Percentiles rank a stretch among this genome's conserved stretches.
Evolutionary conservation across 768 basidiomycete genomes (phyloP).

Genomic region (Albatrellus ellisii): DNA sequence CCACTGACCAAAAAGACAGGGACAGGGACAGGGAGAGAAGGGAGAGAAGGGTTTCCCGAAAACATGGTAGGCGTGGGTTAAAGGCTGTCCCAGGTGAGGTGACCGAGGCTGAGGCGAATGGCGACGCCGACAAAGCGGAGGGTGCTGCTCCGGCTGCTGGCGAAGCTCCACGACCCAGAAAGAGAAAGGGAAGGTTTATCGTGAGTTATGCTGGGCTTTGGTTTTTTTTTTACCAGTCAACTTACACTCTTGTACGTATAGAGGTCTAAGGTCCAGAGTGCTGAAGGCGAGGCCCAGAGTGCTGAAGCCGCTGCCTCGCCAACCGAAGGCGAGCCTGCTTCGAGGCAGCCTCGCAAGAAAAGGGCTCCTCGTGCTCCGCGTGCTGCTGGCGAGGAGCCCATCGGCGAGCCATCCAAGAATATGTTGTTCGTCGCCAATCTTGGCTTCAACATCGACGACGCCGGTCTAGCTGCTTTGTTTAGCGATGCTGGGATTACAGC

Average conservation of each 20-base stretch:
- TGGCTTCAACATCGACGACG: constrained; percentile 87
- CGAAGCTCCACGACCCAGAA: constrained; percentile 56
- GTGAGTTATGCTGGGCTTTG: constrained; percentile 22
- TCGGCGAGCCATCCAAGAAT: constrained; percentile 78
- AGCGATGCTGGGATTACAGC: constrained; percentile 76
- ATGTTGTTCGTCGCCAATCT: constrained; percentile 97
- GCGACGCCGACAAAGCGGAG: constrained; percentile 45
- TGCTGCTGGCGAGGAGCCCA: constrained; percentile 70
- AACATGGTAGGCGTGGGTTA: constrained; percentile 73
- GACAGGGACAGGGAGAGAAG: constrained; percentile 71
- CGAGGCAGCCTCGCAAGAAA: constrained; percentile 39
- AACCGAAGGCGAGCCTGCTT: constrained; percentile 23
- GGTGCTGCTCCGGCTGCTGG: constrained; percentile 37
- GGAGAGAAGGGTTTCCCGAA: constrained; percentile 45
- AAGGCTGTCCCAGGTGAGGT: constrained; percentile 84
- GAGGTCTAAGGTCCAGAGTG: constrained; percentile 32
- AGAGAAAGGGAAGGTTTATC: constrained; percentile 63
- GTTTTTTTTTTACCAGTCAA: constrained; percentile 15
- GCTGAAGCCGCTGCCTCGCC: constrained; percentile 25
- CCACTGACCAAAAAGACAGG: constrained; percentile 75
- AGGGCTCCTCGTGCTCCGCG: constrained; percentile 47
- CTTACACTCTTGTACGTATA: constrained; percentile 32
- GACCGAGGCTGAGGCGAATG: constrained; percentile 81
- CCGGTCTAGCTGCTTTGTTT: constrained; percentile 68
- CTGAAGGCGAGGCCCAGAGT: constrained; percentile 24